Percentiles rank a stretch among this genome's conserved stretches.
These are phyloP conservation scores for Zasmidium citrigriseum DNA, from an alignment of 2,329 filamentous ascomycete genomes.

Conservation along the genomic window DNA sequence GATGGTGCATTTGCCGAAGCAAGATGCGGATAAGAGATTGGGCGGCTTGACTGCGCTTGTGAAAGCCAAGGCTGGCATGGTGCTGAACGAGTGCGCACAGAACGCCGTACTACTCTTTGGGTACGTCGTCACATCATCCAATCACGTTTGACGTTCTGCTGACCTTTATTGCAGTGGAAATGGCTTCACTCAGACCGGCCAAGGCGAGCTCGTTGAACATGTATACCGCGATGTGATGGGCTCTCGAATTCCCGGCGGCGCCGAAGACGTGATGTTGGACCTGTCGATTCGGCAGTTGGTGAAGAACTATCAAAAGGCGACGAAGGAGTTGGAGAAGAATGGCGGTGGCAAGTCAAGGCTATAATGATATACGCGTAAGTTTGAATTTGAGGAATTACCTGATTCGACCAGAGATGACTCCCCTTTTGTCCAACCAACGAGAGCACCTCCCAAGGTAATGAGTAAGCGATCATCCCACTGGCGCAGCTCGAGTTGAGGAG, in stretches of 20 bases:
- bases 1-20: slow-evolving; percentile 61
- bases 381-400: background rate
- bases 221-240: slow-evolving; percentile 38
- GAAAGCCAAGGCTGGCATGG: slow-evolving; percentile 72
- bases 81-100: slow-evolving; percentile 69
- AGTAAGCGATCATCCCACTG: too few relatives aligned
- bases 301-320: slow-evolving; percentile 65
- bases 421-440: too few relatives aligned
- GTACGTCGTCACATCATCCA: background rate
- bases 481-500: too few relatives aligned
- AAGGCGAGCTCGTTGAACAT: slow-evolving; percentile 70
- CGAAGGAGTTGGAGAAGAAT: slow-evolving; percentile 50
- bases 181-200: slow-evolving; percentile 67
- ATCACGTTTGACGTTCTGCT: background rate
- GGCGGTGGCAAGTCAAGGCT: slow-evolving; percentile 45
- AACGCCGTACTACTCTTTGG: slow-evolving; percentile 70
- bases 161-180: slow-evolving; percentile 50
- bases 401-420: too few relatives aligned
- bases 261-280: slow-evolving; percentile 71
- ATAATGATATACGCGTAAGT: slow-evolving; percentile 21
- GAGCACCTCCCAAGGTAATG: too few relatives aligned
- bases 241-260: slow-evolving; percentile 53
- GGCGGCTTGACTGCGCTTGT: slow-evolving; percentile 70
- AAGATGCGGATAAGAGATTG: slow-evolving; percentile 60
- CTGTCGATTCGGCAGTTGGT: slow-evolving; percentile 67